These are phyloP conservation scores for Hanseniaspora mollemarum DNA, from an alignment of 805 yeast genomes.

Conservation along the genomic window DNA sequence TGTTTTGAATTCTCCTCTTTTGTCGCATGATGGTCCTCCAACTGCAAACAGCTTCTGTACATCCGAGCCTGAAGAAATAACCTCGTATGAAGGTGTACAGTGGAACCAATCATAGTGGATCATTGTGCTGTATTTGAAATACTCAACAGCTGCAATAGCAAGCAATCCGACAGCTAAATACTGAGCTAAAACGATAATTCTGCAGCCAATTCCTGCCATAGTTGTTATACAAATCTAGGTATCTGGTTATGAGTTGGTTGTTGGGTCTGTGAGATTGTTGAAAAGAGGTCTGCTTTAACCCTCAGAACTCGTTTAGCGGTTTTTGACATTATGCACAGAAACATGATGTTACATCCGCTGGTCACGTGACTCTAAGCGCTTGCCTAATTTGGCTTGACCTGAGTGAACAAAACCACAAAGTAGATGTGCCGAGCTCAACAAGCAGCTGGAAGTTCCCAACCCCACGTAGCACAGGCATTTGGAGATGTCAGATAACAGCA, in stretches of 20 bases:
- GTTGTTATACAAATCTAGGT: background rate
- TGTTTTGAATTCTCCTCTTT: constrained; percentile 34
- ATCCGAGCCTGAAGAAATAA: constrained; percentile 22
- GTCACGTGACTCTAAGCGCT: no score
- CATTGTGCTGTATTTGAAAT: constrained; percentile 34
- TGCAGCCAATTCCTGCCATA: background rate
- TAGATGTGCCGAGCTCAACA: no score
- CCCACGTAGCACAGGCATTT: background rate
- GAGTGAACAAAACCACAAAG: background rate
- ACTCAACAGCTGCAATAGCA: constrained; percentile 34
- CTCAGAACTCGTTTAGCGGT: no score
- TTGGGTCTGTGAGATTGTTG: no score
- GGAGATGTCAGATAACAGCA: background rate
- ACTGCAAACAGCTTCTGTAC: constrained; percentile 29
- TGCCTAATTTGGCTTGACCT: no score
- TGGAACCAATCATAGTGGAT: constrained; percentile 37
- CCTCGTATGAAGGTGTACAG: constrained; percentile 31
- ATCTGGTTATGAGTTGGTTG: no score
- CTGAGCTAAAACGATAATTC: constrained; percentile 21
- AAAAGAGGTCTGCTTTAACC: no score
- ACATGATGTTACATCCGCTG: no score
- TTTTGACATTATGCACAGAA: no score
- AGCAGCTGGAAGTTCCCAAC: background rate
- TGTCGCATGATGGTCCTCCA: constrained; percentile 38
- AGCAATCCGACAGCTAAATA: constrained; percentile 26